Base-by-base conservation (phyloP, 2,329 filamentous ascomycete species). In the Penicillium palitans region DNA sequence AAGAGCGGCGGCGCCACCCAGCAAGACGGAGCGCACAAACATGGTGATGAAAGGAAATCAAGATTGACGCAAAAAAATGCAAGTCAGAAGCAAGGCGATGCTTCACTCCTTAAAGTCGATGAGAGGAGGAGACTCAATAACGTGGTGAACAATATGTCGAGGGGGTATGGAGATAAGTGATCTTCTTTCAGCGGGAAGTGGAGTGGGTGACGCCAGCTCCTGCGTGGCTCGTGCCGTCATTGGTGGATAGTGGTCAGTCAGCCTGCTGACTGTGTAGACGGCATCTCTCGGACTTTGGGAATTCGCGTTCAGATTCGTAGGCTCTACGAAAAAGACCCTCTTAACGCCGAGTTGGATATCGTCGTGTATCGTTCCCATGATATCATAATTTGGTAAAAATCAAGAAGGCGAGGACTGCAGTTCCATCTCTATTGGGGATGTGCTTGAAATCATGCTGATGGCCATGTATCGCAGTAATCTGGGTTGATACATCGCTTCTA, bases 391-490 rank as follows among this genome's bases (percentile, higher is more conserved):
- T 19, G 24, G 12, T 40, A 15, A 69, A 52, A 67, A 69, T 29
- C 60, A 70, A 21, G 73, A 79, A 69, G 72, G 70, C 57, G 61
- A 70, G 56, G 65, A 70, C 45, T 73, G 74, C 9, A 68, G 68
- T 8, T 70, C 74, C 2, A 64, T 79, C 40, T 62, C 69, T 13
- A 61, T 79, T 40, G 77, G 76, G 53, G 79, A 77, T 61, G 75
- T 74, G 29, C 66, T 79, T 19, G 76, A 79, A 62, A 65, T 74
- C 46, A 66, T 75, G 59, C 68, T 73, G 31, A 53, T 67, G 40
- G 59, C 27, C 3, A 27, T 21, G 13, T 27, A 29, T 8, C 17
- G 17, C 42, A 45, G 24, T 27, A 44, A n/a, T 27, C 21, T 4
- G 12, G 15, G 12, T 44, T 17, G 15, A 15, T n/a, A 46, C 17